Conservation (phyloP, 441 rosid genomes). For the Croton laevigatus region DNA sequence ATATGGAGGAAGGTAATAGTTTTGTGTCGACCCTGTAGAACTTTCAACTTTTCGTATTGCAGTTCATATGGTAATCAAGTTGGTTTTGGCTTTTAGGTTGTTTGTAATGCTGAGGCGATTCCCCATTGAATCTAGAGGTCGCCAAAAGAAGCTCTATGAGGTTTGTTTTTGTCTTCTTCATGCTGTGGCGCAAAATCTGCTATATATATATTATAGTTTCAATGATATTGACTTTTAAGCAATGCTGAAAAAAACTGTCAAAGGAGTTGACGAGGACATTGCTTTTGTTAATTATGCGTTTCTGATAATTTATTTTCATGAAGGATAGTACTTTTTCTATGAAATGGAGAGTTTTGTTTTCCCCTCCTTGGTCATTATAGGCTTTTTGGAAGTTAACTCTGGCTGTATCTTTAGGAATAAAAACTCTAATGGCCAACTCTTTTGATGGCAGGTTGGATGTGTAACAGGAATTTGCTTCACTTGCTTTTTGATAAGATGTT, state of each 20-base stretch:
- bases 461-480: conserved; percentile 86
- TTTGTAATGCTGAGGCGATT: conserved; percentile 83
- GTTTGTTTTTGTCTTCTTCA: conserved; percentile 30
- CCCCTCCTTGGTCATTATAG: not conserved
- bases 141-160: conserved; percentile 96
- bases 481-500: conserved; percentile 82
- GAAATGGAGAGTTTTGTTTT: not conserved
- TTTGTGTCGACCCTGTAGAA: not conserved
- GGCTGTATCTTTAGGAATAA: not conserved
- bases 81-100: conserved; percentile 41
- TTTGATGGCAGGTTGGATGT: conserved; percentile 67
- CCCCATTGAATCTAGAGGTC: conserved; percentile 92
- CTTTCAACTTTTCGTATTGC: not conserved
- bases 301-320: not conserved
- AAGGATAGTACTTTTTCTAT: not conserved
- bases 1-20: conserved; percentile 58
- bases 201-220: not conserved
- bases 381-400: not conserved
- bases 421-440: not conserved
- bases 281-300: not conserved
- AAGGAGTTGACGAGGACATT: not conserved
- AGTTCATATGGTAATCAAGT: not conserved
- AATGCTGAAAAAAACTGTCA: not conserved
- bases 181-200: not conserved
- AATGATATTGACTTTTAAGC: not conserved